Evolutionary conservation across 768 basidiomycete species (phyloP), one percentile per base, ranked within the genome.

Genomic region (Agaricus subrufescens): DNA sequence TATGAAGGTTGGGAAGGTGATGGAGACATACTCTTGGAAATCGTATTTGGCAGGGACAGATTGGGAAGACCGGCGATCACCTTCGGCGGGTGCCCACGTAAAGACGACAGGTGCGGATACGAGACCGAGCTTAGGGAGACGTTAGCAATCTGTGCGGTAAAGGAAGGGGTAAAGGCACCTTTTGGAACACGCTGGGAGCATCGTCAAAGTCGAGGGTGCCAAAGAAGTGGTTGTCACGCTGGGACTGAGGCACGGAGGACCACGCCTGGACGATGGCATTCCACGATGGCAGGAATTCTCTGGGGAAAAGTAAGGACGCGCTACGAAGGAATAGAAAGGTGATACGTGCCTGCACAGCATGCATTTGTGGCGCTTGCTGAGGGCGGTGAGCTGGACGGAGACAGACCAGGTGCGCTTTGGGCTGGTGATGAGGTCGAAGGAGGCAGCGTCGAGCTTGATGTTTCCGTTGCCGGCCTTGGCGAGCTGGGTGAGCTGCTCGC

Each of bases 211-310:
- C 97, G 30, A 93, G 69, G 11, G 86, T 87, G 8, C 85, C 97
- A 66, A 98, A 99, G 82, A 98, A 95, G 70, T 98, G 95, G 54
- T 77, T 74, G 67, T 91, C 79, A 42, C 87, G 81, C n/a, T 88
- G 72, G 23, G 75, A 75, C 54, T 78, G 63, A 7, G 89, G 70
- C 8, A 80, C 78, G 12, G 75, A 76, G 3, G 80, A 67, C 94
- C 94, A 98, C n/a, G 91, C 84, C 63, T 84, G 84, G 37, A 91
- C 89, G 11, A 96, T 87, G 3, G 84, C 73, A n/a, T 78, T 78
- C 81, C 85, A 97, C 4, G 85, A 77, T 6, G 95, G 93, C 49
- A 89, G 82, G 65, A 98, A 96, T 62, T 90, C 83, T 68, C 94
- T 96, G 68, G n/a, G 19, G 34, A 19, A 44, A 56, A 37, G 56